Evolutionary conservation across 495 filamentous ascomycete species (phyloP), one percentile per base, ranked within the genome.

Genomic region (Neurospora africana): DNA sequence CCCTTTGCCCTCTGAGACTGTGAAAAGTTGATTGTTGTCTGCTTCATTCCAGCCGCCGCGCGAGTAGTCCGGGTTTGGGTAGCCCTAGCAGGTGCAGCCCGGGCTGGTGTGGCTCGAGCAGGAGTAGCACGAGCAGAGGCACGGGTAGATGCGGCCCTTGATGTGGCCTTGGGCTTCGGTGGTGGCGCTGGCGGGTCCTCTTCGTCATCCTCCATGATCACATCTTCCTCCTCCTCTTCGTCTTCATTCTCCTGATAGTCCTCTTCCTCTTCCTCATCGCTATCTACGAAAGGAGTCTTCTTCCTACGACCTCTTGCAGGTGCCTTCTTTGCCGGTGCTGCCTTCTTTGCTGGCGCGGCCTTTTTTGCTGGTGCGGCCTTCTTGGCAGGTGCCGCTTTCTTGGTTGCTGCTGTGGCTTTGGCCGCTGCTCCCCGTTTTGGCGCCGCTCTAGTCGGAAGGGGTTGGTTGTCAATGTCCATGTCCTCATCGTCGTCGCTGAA

Each of bases 21-120:
- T 9, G 88, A 87, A 77, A 97, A 97, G 77, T 86, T 90, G 21
- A 97, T 81, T 15, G 84, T 94, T 3, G 91, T 87, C 79, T 98
- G 94, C 65, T 85, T 76, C 19, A 79, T 75, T 65, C 83, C 81
- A 41, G 76, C 75, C 21, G 77, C 71, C 47, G 76, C 70, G 0
- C 73, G 81, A 67, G 76, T 78, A 53, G 86, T 73, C 44, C 82
- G 80, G 37, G 84, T 81, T 23, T 53, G 44, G 71, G 87, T 85
- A 69, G 81, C 68, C 47, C 77, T 77, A 38, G 76, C 74, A 11
- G 73, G 76, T 70, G 76, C 75, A 69, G 76, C 73, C 69, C 72
- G 77, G 17, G 81, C 73, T 13, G 21, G 44, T 13, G 44, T 53
- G 11, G 21, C 44, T 27, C 44, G 44, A 39, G 78, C 69, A 8